Conservation (phyloP, 106 monocot species). For the Hemerocallis citrina region DNA sequence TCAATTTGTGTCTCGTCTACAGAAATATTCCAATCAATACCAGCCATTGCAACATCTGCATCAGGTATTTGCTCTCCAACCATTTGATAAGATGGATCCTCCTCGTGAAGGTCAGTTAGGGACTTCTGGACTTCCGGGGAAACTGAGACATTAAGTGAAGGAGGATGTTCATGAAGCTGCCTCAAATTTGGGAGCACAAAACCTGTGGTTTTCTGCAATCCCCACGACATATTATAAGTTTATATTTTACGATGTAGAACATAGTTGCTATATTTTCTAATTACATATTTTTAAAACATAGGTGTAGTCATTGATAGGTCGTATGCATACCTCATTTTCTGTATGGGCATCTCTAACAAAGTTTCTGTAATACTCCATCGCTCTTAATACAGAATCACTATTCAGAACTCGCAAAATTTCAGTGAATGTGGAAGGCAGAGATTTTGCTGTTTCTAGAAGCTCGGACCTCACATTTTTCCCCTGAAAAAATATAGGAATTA, state of each 20-base stretch:
- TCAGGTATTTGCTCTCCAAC: conserved; percentile 20
- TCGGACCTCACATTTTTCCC: conserved; percentile 80
- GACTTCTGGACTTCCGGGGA: conserved; percentile 50
- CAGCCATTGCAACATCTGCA: conserved; percentile 23
- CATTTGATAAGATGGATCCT: conserved; percentile 5
- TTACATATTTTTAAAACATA: neutral
- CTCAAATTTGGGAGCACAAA: conserved; percentile 58
- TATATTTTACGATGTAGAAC: neutral
- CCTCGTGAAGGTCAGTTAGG: conserved; percentile 19
- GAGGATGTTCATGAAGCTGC: conserved; percentile 62
- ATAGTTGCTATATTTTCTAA: neutral
- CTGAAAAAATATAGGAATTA: conserved; percentile 26
- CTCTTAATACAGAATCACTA: conserved; percentile 44
- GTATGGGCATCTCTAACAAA: conserved; percentile 92
- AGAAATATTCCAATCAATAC: conserved; percentile 90
- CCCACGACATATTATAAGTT: conserved; percentile 3
- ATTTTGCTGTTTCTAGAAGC: conserved; percentile 83
- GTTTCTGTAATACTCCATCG: conserved; percentile 84
- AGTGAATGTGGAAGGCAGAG: conserved; percentile 69
- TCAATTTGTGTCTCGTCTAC: conserved; percentile 78
- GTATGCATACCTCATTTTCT: conserved; percentile 56
- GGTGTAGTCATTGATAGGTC: neutral
- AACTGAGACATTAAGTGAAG: conserved; percentile 58
- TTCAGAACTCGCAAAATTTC: conserved; percentile 63
- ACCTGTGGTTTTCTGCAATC: conserved; percentile 43